Evolutionary conservation across 495 filamentous ascomycete genomes (phyloP).

Genomic region (Aspergillus campestris): DNA sequence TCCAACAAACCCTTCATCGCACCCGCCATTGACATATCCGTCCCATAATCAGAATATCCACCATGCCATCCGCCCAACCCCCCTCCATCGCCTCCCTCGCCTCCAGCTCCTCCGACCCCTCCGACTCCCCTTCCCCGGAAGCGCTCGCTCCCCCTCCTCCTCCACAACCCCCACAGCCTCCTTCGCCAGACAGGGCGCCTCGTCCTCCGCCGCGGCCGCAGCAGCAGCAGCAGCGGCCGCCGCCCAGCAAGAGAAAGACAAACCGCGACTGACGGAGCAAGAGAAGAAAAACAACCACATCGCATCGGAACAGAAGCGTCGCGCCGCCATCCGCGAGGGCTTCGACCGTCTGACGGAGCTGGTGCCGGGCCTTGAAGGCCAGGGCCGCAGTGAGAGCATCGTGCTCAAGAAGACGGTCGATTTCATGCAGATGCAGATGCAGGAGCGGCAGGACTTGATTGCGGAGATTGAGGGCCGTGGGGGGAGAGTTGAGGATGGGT

Average conservation of each 20-base stretch:
- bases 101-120: constrained; percentile 18
- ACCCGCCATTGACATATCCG: too few relatives aligned
- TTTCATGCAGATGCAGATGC: constrained; percentile 58
- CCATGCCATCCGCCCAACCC: constrained; percentile 19
- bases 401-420: constrained; percentile 71
- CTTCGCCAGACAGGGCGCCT: constrained; percentile 43
- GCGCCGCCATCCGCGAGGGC: constrained; percentile 75
- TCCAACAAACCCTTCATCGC: too few relatives aligned
- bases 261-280: constrained; percentile 71
- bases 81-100: constrained; percentile 6
- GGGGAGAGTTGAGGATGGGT: constrained; percentile 43
- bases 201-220: constrained; percentile 32
- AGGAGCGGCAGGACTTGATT: constrained; percentile 53
- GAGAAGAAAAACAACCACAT: constrained; percentile 93
- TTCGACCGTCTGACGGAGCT: constrained; percentile 77
- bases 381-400: constrained; percentile 75
- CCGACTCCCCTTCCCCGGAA: constrained; percentile 14
- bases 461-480: constrained; percentile 53
- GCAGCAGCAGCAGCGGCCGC: too few relatives aligned
- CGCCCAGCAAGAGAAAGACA: constrained; percentile 39
- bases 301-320: constrained; percentile 80
- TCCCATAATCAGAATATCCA: neutral
- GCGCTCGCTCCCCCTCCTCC: constrained; percentile 17
- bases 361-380: constrained; percentile 75
- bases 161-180: constrained; percentile 49